These are phyloP conservation scores for Amoebophrya sp. DNA, from an alignment of 169 alveolate species.

Conservation along the genomic window DNA sequence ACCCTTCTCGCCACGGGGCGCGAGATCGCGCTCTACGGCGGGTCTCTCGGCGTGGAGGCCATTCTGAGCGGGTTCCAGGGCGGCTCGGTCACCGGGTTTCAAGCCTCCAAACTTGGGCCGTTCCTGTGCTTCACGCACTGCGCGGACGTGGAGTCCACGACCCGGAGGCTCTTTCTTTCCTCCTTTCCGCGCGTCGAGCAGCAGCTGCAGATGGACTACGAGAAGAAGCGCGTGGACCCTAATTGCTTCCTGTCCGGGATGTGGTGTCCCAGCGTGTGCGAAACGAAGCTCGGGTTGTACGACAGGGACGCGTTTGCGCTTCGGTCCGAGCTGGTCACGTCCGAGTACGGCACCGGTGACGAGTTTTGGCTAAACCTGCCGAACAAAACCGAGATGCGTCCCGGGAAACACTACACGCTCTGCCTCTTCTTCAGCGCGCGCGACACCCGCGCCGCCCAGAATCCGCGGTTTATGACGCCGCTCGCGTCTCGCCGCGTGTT, in stretches of 20 bases:
- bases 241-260: neutral
- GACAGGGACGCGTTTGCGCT: neutral
- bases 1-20: neutral
- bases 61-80: neutral
- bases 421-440: neutral
- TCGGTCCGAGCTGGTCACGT: neutral
- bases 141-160: slow-evolving; percentile 2
- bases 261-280: neutral
- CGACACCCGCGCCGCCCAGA: neutral
- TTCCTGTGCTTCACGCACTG: slow-evolving; percentile 21
- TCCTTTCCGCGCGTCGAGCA: neutral
- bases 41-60: slow-evolving; percentile 6
- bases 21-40: neutral
- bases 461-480: slow-evolving; percentile 18
- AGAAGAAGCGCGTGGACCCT: neutral
- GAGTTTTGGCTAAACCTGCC: neutral
- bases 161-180: neutral
- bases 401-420: neutral
- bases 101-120: neutral
- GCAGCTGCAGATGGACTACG: neutral
- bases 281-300: neutral
- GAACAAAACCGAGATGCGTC: neutral
- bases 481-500: neutral
- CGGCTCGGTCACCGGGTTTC: slow-evolving; percentile 15
- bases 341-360: neutral